Base-by-base conservation (phyloP, 139 green algal genomes). In the Chlorella vulgaris region DNA sequence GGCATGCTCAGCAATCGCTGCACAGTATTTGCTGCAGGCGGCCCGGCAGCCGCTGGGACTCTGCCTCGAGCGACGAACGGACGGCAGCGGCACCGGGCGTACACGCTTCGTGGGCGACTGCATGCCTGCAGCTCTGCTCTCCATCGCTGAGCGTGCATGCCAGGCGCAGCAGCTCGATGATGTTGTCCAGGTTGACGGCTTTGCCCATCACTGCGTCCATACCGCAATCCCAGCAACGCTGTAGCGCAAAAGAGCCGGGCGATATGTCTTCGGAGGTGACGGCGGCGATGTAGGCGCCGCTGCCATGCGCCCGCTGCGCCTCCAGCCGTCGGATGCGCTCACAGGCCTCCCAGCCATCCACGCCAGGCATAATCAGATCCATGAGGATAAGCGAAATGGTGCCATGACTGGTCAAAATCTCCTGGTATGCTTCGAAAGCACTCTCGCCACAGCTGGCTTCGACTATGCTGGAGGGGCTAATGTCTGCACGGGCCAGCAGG, bases 271-370 rank as follows among this genome's bases (percentile, higher is more conserved):
- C 70, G 15, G 29, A 43, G 35, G 50, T 63, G 47, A 55, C 39
- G 13, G 70, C 70, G 1, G 47, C 35, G 21, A 78, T 78, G 31
- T 36, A 35, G 28, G 36, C 53, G 22, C 40, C 42, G 18, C n/a
- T n/a, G 69, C 69, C 69, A n/a, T n/a, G n/a, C n/a, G n/a, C n/a
- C 0, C 24, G 22, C 1, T 40, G n/a, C n/a, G 29, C n/a, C 43
- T 77, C 69, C 43, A 77, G 69, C 8, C 28, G 28, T 28, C 69
- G 42, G 69, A 77, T 77, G 69, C 58, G 53, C 50, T 65, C 53
- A 8, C 21, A 35, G 33, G 47, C 31, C 50, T 65, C 35, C 70
- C 70, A 78, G 31, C 70, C 70, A 47, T 78, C 70, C 31, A 65
- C 35, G 7, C 29, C 36, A 0, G 53, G 73, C 73, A 68, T 68